Evolutionary conservation across 2,329 filamentous ascomycete species (phyloP), one percentile per base, ranked within the genome.

Genomic region (Bisporella sp.): DNA sequence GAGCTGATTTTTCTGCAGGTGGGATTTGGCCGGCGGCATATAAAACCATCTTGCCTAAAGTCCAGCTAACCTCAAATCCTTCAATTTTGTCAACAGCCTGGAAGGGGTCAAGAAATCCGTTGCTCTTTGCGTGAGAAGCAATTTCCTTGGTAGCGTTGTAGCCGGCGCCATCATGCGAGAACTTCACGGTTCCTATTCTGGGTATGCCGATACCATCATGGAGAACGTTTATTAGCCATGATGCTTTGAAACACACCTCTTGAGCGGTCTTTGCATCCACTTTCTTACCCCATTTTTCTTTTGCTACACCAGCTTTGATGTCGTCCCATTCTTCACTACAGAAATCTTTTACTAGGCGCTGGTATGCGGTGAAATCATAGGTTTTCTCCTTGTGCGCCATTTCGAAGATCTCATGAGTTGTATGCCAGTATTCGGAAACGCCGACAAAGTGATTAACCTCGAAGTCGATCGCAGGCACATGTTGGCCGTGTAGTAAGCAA

Each of bases 391-490:
- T 77, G 56, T 88, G 82, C 4, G 82, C 82, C 73, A 81, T 79
- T 53, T 85, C 80, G 60, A 99, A 97, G 2, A 97, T 85, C 49
- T 93, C 90, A 61, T 99, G 93, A 0, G 93, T 99, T 0, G 92
- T 95, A 67, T 99, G 93, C 92, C 93, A 99, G 69, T 95, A 99
- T 65, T 99, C 93, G 1, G 92, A 97, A 4, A 99, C 92, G 8
- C 93, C 93, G 31, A 99, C 85, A 62, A 99, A 99, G 66, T 96
- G 95, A 62, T 99, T 99, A 35, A 97, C 84, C 55, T 93, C 85
- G 63, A 97, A 99, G 66, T 99, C 93, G 57, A 99, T 96, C 4
- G 89, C 88, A 1, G 93, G 93, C 1, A 93, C 90, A 64, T 97
- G 90, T 56, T 92, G 83, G 1, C 93, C 91, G 60, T 96, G 89